phyloP scores from a whole-genome alignment of 228 moss, liverwort and hornwort genomes.

The Sphagnum magellanicum region DNA sequence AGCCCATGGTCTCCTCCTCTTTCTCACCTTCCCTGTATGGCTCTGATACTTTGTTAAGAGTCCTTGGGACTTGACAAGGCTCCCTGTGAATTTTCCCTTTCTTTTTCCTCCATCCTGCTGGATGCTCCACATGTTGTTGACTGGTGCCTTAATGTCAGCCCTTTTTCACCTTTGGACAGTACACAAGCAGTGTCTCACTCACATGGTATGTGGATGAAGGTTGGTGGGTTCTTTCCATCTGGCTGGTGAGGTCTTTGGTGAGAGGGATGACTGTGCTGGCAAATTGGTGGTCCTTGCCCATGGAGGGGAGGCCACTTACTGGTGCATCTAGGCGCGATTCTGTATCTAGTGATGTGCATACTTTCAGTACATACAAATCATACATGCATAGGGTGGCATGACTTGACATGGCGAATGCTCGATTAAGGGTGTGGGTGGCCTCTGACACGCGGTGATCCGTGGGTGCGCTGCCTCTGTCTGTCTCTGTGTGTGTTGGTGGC shows the following conservation, averaged over 20 bases:
- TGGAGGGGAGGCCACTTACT: constrained; percentile 96
- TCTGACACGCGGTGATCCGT: constrained; percentile 88
- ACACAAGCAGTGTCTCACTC: not conserved
- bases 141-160: not conserved
- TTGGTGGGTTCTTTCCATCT: constrained; percentile 99
- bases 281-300: constrained; percentile 97
- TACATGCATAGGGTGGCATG: not conserved
- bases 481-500: constrained; percentile 42
- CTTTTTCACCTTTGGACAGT: not conserved
- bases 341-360: constrained; percentile 81
- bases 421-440: constrained; percentile 98
- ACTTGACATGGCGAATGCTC: not conserved
- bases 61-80: too few species aligned
- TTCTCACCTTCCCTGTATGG: too few species aligned
- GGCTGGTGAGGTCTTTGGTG: constrained; percentile 82
- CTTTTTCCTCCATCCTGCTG: not conserved
- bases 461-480: constrained; percentile 79
- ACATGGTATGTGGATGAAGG: constrained; percentile 93
- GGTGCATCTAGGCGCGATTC: constrained; percentile 99
- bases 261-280: constrained; percentile 92
- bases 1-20: too few species aligned
- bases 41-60: too few species aligned
- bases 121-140: not conserved
- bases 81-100: too few species aligned
- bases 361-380: not conserved